A percentile compares a stretch with the other conserved stretches of the same genome.
Evolutionary conservation across 2,329 filamentous ascomycete genomes (phyloP).

Genomic region (Sporothrix variecibatus): DNA sequence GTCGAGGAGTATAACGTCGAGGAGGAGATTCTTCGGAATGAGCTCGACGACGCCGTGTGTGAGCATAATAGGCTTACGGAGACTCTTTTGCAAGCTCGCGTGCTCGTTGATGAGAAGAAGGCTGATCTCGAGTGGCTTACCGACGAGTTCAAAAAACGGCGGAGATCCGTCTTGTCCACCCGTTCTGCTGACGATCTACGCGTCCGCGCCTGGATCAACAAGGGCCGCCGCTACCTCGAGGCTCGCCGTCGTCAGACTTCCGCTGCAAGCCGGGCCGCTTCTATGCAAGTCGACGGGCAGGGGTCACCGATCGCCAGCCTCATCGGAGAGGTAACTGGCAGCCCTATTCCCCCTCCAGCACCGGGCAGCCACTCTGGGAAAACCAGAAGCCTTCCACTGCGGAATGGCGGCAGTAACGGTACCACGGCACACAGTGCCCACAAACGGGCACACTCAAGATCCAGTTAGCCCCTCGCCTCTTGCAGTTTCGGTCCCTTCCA

Average conservation of each 20-base stretch:
- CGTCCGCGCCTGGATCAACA: conserved; percentile 25
- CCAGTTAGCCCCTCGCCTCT: background rate
- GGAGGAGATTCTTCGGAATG: conserved; percentile 37
- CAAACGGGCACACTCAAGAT: background rate
- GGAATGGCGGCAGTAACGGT: background rate
- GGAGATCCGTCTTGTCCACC: background rate
- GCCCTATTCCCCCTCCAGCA: background rate
- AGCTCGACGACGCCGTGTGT: conserved; percentile 41
- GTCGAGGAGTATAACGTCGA: conserved; percentile 39
- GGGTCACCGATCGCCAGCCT: background rate
- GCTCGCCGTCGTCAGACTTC: background rate
- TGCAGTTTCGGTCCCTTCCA: background rate
- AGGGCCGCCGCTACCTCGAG: background rate
- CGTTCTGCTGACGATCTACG: conserved; percentile 25
- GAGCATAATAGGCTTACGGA: conserved; percentile 43
- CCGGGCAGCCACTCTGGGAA: background rate
- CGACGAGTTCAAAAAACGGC: conserved; percentile 22
- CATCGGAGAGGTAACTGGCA: background rate
- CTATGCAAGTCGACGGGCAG: background rate
- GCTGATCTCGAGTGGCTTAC: conserved; percentile 28
- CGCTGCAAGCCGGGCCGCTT: too few species aligned
- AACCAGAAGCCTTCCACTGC: background rate
- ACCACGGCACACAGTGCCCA: background rate
- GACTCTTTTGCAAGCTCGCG: conserved; percentile 40
- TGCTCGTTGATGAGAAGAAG: conserved; percentile 27